Evolutionary conservation across 768 basidiomycete genomes (phyloP).

Genomic region (Kwoniella bestiolae): DNA sequence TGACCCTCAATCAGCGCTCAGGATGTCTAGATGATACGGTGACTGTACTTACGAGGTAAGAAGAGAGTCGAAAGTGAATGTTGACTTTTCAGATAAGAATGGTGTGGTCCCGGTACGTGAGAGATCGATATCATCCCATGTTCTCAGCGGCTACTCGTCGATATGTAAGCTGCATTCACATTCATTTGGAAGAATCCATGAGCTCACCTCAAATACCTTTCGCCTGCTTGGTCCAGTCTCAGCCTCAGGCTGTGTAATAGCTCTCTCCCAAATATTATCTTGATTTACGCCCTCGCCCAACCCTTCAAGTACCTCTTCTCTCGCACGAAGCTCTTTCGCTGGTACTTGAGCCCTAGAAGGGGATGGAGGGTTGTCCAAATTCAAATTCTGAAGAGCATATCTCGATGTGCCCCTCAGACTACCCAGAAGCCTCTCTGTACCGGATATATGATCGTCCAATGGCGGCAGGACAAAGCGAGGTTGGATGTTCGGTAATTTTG

Average conservation of each 20-base stretch:
- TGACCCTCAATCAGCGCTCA: not conserved
- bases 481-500: constrained; percentile 2
- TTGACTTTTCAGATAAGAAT: constrained; percentile 17
- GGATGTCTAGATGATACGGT: not conserved
- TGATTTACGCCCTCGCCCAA: not conserved
- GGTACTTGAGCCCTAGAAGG: not conserved
- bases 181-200: not conserved
- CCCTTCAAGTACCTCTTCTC: not conserved
- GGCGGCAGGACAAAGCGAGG: constrained; percentile 32
- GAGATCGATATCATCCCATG: constrained; percentile 13
- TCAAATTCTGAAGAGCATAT: constrained; percentile 10
- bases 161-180: not conserved
- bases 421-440: constrained; percentile 32
- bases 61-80: constrained; percentile 20
- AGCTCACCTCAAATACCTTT: constrained; percentile 13
- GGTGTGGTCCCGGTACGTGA: not conserved
- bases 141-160: constrained; percentile 14
- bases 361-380: not conserved
- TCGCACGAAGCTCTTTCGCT: not conserved
- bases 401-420: constrained; percentile 25
- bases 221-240: constrained; percentile 17
- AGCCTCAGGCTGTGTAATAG: constrained; percentile 8
- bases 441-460: constrained; percentile 35
- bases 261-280: constrained; percentile 11
- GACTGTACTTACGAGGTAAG: constrained; percentile 15